These are phyloP conservation scores for Neonectria faginata DNA, from an alignment of 2,329 filamentous ascomycete genomes.

Conservation along the genomic window DNA sequence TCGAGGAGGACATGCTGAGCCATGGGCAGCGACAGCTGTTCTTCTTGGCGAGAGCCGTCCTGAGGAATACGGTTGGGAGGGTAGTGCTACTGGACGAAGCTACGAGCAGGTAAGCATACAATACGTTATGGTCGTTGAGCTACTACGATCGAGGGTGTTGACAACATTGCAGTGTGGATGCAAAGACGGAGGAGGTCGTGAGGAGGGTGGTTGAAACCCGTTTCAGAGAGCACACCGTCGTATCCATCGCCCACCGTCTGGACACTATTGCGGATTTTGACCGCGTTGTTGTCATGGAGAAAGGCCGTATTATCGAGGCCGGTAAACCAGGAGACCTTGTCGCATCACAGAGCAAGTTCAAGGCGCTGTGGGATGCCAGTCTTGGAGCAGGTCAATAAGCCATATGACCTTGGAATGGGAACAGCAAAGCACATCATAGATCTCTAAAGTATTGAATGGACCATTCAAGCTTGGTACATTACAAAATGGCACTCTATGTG, in stretches of 20 bases:
- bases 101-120: slow-evolving; percentile 47
- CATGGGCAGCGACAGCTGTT: slow-evolving; percentile 65
- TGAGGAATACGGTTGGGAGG: slow-evolving; percentile 51
- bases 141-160: background rate
- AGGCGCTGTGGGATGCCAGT: slow-evolving; percentile 47
- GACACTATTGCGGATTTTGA: slow-evolving; percentile 56
- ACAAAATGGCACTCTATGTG: slow-evolving; percentile 23
- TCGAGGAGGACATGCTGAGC: slow-evolving; percentile 52
- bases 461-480: background rate
- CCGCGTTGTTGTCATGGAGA: slow-evolving; percentile 45
- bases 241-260: slow-evolving; percentile 56
- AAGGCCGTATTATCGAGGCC: slow-evolving; percentile 42
- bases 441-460: background rate
- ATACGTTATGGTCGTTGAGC: background rate
- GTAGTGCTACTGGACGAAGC: slow-evolving; percentile 61
- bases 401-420: background rate
- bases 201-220: slow-evolving; percentile 48
- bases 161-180: slow-evolving; percentile 47
- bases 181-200: slow-evolving; percentile 49
- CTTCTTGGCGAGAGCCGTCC: slow-evolving; percentile 60
- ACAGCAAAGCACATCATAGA: too few relatives aligned
- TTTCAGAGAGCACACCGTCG: slow-evolving; percentile 63
- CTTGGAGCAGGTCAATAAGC: background rate
- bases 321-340: slow-evolving; percentile 43
- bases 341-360: slow-evolving; percentile 36